These are phyloP conservation scores for Eremochloa ophiuroides DNA, from an alignment of 176 grass and related monocot genomes.

Conservation along the genomic window DNA sequence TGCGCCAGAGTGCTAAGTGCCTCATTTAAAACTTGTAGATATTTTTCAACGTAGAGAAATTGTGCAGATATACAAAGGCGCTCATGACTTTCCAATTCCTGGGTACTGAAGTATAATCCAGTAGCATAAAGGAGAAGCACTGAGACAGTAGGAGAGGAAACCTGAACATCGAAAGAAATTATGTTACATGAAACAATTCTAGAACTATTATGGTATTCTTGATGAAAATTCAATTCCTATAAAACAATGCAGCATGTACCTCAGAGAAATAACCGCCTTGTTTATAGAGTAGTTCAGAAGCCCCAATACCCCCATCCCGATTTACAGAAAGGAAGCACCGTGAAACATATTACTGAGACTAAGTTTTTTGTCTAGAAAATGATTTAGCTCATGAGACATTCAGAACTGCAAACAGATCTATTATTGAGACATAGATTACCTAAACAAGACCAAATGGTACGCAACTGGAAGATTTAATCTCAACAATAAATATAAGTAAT, in stretches of 20 bases:
- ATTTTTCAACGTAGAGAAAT: constrained; percentile 27
- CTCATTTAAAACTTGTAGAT: constrained; percentile 33
- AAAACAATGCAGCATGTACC: constrained; percentile 54
- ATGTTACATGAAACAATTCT: constrained; percentile 6
- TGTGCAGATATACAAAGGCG: constrained; percentile 13
- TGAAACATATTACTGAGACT: constrained; percentile 37
- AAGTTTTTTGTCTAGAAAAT: background rate
- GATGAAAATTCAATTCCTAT: background rate
- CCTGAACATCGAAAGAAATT: constrained; percentile 25
- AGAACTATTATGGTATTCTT: constrained; percentile 16
- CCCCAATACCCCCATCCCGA: constrained; percentile 22
- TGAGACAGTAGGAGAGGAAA: constrained; percentile 42
- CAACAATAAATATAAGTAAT: background rate
- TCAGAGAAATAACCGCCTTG: constrained; percentile 40
- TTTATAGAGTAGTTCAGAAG: constrained; percentile 47
- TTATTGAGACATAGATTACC: background rate
- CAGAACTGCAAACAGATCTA: background rate
- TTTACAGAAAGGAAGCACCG: constrained; percentile 45
- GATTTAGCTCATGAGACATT: background rate
- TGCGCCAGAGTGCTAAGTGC: constrained; percentile 35
- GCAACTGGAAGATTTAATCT: background rate
- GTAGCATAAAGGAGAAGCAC: constrained; percentile 65
- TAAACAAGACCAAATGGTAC: background rate
- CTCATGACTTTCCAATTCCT: constrained; percentile 35
- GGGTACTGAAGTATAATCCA: constrained; percentile 44